Percentiles rank a stretch among this genome's conserved stretches.
These are phyloP conservation scores for Chimonanthus salicifolius DNA, from an alignment of 164 flowering plant genomes.

Conservation along the genomic window DNA sequence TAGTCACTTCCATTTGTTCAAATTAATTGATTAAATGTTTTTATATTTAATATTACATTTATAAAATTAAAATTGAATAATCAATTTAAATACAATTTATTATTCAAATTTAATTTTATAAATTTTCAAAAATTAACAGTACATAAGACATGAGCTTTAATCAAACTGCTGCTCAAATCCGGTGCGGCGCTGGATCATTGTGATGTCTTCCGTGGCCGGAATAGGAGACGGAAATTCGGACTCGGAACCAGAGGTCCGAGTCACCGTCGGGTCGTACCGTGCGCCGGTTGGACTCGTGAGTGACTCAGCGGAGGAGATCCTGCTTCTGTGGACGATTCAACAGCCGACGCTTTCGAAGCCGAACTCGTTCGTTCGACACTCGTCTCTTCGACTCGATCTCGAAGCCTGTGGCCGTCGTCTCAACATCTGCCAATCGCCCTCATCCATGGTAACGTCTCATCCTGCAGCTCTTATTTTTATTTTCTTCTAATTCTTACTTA, in stretches of 20 bases:
- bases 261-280: constrained; percentile 40
- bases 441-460: constrained; percentile 46
- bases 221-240: constrained; percentile 25
- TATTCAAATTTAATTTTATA: no score
- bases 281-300: constrained; percentile 37
- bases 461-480: not conserved
- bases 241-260: constrained; percentile 19
- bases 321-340: constrained; percentile 80
- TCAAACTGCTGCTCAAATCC: no score
- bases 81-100: no score
- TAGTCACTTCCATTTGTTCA: no score
- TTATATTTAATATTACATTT: no score
- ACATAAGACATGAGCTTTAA: no score
- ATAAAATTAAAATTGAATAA: no score
- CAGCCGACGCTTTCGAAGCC: constrained; percentile 62
- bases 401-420: constrained; percentile 83
- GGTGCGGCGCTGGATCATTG: no score
- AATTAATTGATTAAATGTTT: no score
- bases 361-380: constrained; percentile 72
- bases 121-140: no score
- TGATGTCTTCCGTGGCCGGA: not conserved
- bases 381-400: constrained; percentile 56
- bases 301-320: constrained; percentile 63
- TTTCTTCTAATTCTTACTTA: no score
- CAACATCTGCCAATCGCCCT: constrained; percentile 78